Evolutionary conservation across 148 eudicot genomes (phyloP).

Genomic region (Spergularia marina): DNA sequence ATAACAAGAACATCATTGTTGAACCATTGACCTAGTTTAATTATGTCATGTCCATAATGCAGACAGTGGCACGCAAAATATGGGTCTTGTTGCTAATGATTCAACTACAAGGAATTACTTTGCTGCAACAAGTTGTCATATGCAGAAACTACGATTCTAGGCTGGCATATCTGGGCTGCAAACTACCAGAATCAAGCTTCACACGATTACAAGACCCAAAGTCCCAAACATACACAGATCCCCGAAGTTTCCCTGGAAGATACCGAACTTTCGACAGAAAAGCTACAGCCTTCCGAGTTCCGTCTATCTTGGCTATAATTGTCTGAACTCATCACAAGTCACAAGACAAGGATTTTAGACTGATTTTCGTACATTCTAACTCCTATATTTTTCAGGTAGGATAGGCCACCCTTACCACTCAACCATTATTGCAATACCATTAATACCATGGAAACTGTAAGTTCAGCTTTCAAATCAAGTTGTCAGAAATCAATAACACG

Average conservation of each 20-base stretch:
- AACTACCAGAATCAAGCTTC: not conserved
- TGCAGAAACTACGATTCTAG: constrained; percentile 2
- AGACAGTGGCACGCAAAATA: constrained; percentile 5
- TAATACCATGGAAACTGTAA: no score
- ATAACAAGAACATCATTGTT: not conserved
- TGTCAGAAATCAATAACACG: no score
- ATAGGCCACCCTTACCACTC: no score
- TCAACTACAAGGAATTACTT: not conserved
- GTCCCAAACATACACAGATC: not conserved
- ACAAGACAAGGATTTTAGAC: no score
- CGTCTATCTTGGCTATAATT: no score
- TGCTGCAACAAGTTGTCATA: constrained; percentile 20
- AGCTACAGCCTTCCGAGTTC: no score
- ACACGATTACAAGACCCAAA: not conserved
- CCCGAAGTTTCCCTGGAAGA: not conserved
- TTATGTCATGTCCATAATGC: not conserved
- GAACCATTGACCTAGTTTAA: not conserved
- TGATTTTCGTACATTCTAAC: no score
- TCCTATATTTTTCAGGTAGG: no score
- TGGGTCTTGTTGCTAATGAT: constrained; percentile 11
- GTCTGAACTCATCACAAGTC: no score
- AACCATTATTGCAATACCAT: no score
- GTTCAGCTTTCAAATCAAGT: no score
- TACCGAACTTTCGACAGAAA: no score
- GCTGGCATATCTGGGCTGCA: constrained; percentile 17